Evolutionary conservation across 345 rosid species (phyloP).

Genomic region (Stellera chamaejasme): DNA sequence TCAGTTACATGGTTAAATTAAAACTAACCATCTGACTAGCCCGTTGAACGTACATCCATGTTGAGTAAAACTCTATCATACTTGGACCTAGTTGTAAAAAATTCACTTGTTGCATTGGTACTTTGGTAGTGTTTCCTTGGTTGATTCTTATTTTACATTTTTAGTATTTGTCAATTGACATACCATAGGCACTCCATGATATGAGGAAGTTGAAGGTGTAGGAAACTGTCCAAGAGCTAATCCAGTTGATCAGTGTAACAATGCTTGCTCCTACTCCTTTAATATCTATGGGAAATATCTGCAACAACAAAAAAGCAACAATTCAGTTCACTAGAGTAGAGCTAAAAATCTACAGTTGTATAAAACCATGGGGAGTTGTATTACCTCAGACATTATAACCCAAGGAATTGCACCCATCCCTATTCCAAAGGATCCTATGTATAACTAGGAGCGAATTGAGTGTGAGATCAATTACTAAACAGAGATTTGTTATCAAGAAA

Average conservation of each 20-base stretch:
- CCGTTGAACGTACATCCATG: too few species aligned
- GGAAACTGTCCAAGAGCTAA: constrained; percentile 8
- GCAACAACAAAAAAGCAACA: background rate
- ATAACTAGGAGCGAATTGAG: constrained; percentile 12
- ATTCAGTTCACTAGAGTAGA: background rate
- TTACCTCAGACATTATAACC: constrained; percentile 40
- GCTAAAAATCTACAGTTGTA: background rate
- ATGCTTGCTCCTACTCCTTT: constrained; percentile 20
- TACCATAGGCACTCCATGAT: constrained; percentile 13
- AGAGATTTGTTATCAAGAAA: too few species aligned
- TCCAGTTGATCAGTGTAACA: constrained; percentile 12
- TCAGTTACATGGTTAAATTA: too few species aligned
- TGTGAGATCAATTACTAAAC: too few species aligned
- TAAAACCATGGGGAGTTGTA: background rate
- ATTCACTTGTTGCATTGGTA: too few species aligned
- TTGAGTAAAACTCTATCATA: too few species aligned
- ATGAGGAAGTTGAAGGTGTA: constrained; percentile 9
- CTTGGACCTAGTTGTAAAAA: too few species aligned
- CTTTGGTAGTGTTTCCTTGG: too few species aligned
- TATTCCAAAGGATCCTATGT: constrained; percentile 30
- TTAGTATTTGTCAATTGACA: too few species aligned
- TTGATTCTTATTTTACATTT: too few species aligned
- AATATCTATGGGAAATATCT: constrained; percentile 21
- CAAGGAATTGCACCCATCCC: constrained; percentile 54
- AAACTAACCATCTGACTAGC: too few species aligned